A percentile compares a stretch with the other conserved stretches of the same genome.
phyloP scores from a whole-genome alignment of 2,329 filamentous ascomycete species.

The Trichoderma sp. region DNA sequence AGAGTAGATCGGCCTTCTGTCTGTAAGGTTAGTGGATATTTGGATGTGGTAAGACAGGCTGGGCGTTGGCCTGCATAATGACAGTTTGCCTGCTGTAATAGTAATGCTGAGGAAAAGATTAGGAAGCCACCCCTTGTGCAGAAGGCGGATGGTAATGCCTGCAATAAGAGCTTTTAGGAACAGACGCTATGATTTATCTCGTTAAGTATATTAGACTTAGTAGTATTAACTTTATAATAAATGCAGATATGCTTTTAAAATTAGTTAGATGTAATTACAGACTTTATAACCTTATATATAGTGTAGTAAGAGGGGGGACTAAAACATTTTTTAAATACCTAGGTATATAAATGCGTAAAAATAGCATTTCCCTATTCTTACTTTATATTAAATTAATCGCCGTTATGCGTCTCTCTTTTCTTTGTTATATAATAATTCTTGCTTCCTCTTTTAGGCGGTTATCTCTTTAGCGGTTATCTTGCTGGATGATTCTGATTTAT shows the following conservation, averaged over 20 bases:
- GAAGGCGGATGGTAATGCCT: background rate
- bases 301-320: too few relatives aligned
- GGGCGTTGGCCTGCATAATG: background rate
- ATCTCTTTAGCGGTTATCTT: background rate
- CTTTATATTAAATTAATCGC: background rate
- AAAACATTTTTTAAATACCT: background rate
- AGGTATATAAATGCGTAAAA: background rate
- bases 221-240: background rate
- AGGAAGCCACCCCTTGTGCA: background rate
- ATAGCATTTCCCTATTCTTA: background rate
- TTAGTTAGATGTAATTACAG: background rate
- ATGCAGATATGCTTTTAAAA: background rate
- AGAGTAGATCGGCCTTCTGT: background rate
- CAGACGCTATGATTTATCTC: background rate
- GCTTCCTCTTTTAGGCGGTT: background rate
- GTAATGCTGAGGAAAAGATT: background rate
- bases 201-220: background rate
- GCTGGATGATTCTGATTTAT: background rate
- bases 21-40: background rate
- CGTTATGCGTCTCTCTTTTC: background rate
- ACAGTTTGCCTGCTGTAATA: background rate
- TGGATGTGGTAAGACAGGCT: background rate
- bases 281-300: conserved; percentile 1
- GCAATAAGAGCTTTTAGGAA: background rate
- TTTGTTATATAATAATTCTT: background rate